Evolutionary conservation across 208 protist genomes (phyloP).

Genomic region (Acanthamoeba culbertsoni): DNA sequence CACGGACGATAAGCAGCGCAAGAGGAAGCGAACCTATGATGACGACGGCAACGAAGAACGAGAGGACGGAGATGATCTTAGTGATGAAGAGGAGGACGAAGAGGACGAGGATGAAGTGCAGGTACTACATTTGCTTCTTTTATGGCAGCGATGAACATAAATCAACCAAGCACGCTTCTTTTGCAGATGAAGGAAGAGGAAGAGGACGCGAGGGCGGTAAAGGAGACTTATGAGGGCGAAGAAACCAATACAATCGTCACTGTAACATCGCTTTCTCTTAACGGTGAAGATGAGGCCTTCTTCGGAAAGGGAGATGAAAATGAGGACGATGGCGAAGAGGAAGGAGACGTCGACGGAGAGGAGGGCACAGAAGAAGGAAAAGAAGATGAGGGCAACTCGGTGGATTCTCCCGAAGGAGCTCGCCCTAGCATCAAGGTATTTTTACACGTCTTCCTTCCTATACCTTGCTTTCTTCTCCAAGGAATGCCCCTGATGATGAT

Average conservation of each 20-base stretch:
- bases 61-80: not conserved
- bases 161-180: too few relatives aligned
- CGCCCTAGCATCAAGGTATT: not conserved
- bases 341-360: not conserved
- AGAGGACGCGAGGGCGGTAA: not conserved
- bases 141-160: too few relatives aligned
- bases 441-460: not conserved
- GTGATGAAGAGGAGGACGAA: not conserved
- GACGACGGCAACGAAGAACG: not conserved
- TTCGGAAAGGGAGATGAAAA: not conserved
- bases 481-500: not conserved
- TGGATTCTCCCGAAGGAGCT: too few relatives aligned
- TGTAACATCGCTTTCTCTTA: not conserved
- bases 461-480: not conserved
- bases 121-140: not conserved
- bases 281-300: not conserved
- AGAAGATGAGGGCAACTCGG: not conserved
- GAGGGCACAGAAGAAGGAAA: not conserved
- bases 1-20: not conserved
- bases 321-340: not conserved
- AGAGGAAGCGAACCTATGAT: not conserved
- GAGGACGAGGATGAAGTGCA: not conserved
- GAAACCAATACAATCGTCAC: not conserved
- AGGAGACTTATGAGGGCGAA: constrained; percentile 30
- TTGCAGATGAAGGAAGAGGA: not conserved